Evolutionary conservation across 2,329 filamentous ascomycete species (phyloP).

Genomic region (Cercospora sp.): DNA sequence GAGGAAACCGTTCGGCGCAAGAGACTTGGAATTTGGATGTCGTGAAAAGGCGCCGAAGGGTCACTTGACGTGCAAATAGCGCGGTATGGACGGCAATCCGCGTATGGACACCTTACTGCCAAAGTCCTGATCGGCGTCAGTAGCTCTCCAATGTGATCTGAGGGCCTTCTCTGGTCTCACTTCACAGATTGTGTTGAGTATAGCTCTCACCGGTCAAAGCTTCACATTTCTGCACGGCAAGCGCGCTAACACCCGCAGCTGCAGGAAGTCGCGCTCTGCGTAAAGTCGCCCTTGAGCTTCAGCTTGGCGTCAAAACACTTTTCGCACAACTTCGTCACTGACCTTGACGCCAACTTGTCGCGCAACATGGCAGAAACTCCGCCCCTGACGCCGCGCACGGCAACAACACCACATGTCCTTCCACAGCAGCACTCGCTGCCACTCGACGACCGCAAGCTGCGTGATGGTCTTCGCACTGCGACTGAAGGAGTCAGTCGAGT

Average conservation of each 20-base stretch:
- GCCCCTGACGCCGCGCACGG: too few species aligned
- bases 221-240: slow-evolving; percentile 1
- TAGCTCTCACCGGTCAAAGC: neutral
- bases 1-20: too few species aligned
- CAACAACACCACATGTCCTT: too few species aligned
- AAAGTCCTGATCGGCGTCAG: neutral
- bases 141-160: neutral
- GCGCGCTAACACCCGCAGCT: neutral
- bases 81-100: neutral
- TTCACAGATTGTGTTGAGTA: neutral
- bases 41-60: neutral
- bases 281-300: neutral
- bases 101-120: neutral
- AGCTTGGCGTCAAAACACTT: neutral
- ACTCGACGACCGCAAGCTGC: too few species aligned
- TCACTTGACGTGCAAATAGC: neutral
- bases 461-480: too few species aligned
- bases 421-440: too few species aligned
- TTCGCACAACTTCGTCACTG: neutral
- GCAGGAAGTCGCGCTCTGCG: neutral
- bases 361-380: too few species aligned
- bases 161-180: neutral
- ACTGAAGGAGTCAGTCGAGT: too few species aligned
- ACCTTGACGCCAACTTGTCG: neutral
- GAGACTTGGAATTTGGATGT: neutral